A percentile compares a stretch with the other conserved stretches of the same genome.
Conservation (phyloP, 805 yeast genomes). For the Metschnikowia shivogae region DNA sequence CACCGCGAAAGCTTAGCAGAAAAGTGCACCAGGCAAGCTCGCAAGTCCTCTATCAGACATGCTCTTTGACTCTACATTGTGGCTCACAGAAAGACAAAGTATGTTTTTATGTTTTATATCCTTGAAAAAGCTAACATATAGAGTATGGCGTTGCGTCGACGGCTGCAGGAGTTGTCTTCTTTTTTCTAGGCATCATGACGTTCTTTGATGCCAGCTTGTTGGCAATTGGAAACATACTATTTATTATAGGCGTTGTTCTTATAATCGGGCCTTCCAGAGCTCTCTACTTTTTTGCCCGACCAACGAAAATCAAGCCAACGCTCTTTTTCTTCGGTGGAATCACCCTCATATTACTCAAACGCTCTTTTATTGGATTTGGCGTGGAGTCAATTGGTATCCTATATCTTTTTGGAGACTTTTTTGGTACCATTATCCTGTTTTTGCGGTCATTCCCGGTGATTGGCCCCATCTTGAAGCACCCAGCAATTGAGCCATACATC, state of each 20-base stretch:
- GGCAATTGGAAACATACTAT: slow-evolving; percentile 83
- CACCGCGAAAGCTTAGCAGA: slow-evolving; percentile 3
- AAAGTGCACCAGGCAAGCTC: neutral
- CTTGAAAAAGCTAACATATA: slow-evolving; percentile 27
- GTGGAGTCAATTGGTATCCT: slow-evolving; percentile 87
- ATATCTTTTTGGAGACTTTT: slow-evolving; percentile 85
- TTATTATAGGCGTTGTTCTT: slow-evolving; percentile 75
- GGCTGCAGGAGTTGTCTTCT: slow-evolving; percentile 75
- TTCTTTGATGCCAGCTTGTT: slow-evolving; percentile 85
- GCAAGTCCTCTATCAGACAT: slow-evolving; percentile 1
- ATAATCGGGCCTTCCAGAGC: slow-evolving; percentile 89
- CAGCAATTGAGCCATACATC: slow-evolving; percentile 69
- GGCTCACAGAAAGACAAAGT: slow-evolving; percentile 78
- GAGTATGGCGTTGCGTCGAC: slow-evolving; percentile 93
- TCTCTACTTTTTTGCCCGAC: slow-evolving; percentile 76
- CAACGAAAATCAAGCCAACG: slow-evolving; percentile 82
- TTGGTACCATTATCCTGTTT: slow-evolving; percentile 83
- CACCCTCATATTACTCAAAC: slow-evolving; percentile 63
- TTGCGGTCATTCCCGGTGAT: slow-evolving; percentile 82
- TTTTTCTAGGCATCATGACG: slow-evolving; percentile 76
- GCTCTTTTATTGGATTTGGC: slow-evolving; percentile 80
- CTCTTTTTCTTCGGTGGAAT: slow-evolving; percentile 76
- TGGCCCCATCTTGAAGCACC: slow-evolving; percentile 80
- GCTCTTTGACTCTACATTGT: slow-evolving; percentile 33
- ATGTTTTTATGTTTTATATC: slow-evolving; percentile 25